Evolutionary conservation across 768 basidiomycete species (phyloP), one percentile per base, ranked within the genome.

Genomic region (Phanerochaete carnosa): DNA sequence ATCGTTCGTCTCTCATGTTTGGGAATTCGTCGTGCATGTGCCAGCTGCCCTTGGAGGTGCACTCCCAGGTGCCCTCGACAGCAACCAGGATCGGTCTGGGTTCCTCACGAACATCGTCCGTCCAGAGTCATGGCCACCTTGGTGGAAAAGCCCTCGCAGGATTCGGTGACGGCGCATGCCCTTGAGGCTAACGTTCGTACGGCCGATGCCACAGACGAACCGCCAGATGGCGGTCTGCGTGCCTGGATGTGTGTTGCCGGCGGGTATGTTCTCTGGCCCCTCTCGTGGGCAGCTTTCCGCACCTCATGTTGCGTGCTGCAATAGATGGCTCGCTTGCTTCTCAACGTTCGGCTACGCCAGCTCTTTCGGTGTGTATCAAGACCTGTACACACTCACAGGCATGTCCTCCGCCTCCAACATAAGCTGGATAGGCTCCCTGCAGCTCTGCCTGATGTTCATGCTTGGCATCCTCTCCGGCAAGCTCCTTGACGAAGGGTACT

Each of bases 401-500:
- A 3, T 13, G 43, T 30, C 45, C 26, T 45, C 55, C 32, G 54
- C 8, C 16, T 39, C 15, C 19, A 57, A 53, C 45, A 49, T 29
- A 29, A 70, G 70, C 59, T 71, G 70, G 70, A 71, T 71, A 12
- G 70, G 70, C 26, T 66, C 65, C 39, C 15, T 71, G 2, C 68
- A 71, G 59, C 60, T 68, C 13, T 67, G 65, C 35, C 60, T 71
- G 15, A 64, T 69, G 58, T 69, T 68, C 39, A 62, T 59, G 3
- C 60, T 61, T 13, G 70, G 64, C 22, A 60, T 68, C 25, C 26
- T 62, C 22, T 68, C 66, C 26, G 69, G 68, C 16, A 53, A 65
- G 37, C 62, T 66, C 1, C 68, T 66, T 47, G 69, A 70, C 58
- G 61, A 62, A n/a, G 69, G 77, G 62, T 82, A 80, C 51, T 81